phyloP scores from a whole-genome alignment of 441 rosid genomes.

The Gossypium aridum region DNA sequence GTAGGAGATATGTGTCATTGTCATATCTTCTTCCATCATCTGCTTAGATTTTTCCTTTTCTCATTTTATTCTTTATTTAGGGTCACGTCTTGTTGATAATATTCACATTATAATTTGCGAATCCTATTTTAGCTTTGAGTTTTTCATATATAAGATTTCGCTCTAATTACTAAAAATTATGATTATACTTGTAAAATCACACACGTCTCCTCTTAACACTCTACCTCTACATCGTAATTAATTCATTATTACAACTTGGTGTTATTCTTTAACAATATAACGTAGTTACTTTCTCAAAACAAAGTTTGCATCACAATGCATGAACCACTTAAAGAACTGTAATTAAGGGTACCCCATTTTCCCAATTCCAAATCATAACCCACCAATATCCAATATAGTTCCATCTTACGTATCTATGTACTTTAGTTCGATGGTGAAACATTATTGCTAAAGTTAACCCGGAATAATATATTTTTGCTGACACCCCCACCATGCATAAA shows the following conservation, averaged over 20 bases:
- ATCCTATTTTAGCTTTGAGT: not conserved
- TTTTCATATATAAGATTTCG: not conserved
- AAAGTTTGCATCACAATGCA: not conserved
- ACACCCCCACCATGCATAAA: too few relatives aligned
- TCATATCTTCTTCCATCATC: not conserved
- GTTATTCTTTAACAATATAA: not conserved
- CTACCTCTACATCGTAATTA: not conserved
- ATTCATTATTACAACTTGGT: not conserved
- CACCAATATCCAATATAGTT: conserved; percentile 6
- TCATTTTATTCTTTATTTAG: not conserved
- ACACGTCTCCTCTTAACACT: too few relatives aligned
- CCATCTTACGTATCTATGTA: not conserved
- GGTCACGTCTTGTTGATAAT: too few relatives aligned
- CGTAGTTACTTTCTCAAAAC: not conserved
- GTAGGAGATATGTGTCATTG: too few relatives aligned
- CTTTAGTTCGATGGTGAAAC: not conserved
- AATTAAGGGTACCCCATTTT: not conserved
- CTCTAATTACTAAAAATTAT: too few relatives aligned
- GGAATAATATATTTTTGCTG: not conserved
- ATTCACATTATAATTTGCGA: not conserved
- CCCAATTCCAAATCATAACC: not conserved
- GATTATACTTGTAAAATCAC: too few relatives aligned
- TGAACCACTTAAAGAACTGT: not conserved
- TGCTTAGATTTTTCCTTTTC: not conserved
- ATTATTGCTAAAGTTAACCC: not conserved